Percentiles rank a stretch among this genome's conserved stretches.
Evolutionary conservation across 257 asterid species (phyloP).

Genomic region (Solanum neorickii): DNA sequence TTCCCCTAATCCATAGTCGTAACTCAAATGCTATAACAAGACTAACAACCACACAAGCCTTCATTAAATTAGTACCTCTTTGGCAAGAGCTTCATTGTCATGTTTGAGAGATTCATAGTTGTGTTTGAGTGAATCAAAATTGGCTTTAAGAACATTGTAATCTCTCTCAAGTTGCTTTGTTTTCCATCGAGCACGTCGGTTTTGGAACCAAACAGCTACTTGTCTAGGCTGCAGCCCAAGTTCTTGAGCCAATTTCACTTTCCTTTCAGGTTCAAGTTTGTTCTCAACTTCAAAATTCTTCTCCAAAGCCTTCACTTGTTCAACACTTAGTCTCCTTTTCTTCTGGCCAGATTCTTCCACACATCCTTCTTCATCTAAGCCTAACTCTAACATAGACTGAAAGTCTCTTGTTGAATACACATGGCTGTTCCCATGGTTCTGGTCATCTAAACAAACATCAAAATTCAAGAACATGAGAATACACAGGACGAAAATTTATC

Average conservation of each 20-base stretch:
- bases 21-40: not conserved
- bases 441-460: conserved; percentile 11
- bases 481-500: not conserved
- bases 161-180: conserved; percentile 87
- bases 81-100: conserved; percentile 52
- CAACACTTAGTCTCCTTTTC: conserved; percentile 59
- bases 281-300: conserved; percentile 81
- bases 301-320: conserved; percentile 87
- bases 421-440: conserved; percentile 11
- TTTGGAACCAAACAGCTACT: conserved; percentile 96
- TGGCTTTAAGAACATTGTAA: conserved; percentile 59
- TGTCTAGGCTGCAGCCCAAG: conserved; percentile 90
- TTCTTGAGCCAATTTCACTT: conserved; percentile 71
- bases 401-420: conserved; percentile 48
- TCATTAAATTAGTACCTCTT: conserved; percentile 31
- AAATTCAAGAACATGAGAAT: not conserved
- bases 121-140: conserved; percentile 50
- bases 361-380: conserved; percentile 66
- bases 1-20: not conserved
- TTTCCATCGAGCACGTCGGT: conserved; percentile 87
- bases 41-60: not conserved
- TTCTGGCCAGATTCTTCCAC: conserved; percentile 67
- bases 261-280: conserved; percentile 86
- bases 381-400: conserved; percentile 52
- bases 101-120: conserved; percentile 37